phyloP scores from a whole-genome alignment of 176 grass and related monocot genomes.

The Thinopyrum elongatum region DNA sequence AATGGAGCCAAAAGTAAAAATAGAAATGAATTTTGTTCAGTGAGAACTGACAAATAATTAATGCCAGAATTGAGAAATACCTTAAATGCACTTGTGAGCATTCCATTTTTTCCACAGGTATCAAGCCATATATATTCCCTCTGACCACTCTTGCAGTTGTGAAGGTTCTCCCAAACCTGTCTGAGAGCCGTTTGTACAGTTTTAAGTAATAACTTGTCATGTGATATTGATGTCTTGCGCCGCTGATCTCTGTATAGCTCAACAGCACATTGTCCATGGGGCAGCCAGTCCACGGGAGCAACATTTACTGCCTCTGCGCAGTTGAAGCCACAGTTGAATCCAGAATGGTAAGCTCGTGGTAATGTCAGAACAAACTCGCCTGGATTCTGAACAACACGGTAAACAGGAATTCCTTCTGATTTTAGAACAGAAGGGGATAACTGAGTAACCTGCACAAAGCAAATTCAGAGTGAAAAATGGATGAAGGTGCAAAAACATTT shows the following conservation, averaged over 20 bases:
- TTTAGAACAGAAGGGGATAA: constrained; percentile 91
- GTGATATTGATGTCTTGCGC: constrained; percentile 87
- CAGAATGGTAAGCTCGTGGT: constrained; percentile 87
- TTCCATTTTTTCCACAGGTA: constrained; percentile 65
- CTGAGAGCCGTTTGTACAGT: constrained; percentile 66
- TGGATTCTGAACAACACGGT: constrained; percentile 70
- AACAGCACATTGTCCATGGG: constrained; percentile 75
- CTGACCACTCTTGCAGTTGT: constrained; percentile 4
- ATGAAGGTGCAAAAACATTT: constrained; percentile 25
- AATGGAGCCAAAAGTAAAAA: constrained; percentile 18
- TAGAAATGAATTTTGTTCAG: constrained; percentile 2
- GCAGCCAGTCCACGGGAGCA: constrained; percentile 87
- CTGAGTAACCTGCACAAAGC: constrained; percentile 78
- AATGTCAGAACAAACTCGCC: constrained; percentile 92
- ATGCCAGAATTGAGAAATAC: constrained; percentile 41
- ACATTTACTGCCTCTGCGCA: constrained; percentile 98
- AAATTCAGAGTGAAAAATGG: constrained; percentile 16
- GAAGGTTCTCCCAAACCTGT: constrained; percentile 43
- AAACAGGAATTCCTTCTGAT: constrained; percentile 83
- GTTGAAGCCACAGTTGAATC: constrained; percentile 98
- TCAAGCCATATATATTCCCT: constrained; percentile 45
- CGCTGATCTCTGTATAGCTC: constrained; percentile 82
- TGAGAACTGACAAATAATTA: constrained; percentile 24
- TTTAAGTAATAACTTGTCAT: constrained; percentile 78
- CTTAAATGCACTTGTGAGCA: constrained; percentile 70